Evolutionary conservation across 2,329 filamentous ascomycete genomes (phyloP), one percentile per base, ranked within the genome.

Genomic region (Microcyclosporella mali): DNA sequence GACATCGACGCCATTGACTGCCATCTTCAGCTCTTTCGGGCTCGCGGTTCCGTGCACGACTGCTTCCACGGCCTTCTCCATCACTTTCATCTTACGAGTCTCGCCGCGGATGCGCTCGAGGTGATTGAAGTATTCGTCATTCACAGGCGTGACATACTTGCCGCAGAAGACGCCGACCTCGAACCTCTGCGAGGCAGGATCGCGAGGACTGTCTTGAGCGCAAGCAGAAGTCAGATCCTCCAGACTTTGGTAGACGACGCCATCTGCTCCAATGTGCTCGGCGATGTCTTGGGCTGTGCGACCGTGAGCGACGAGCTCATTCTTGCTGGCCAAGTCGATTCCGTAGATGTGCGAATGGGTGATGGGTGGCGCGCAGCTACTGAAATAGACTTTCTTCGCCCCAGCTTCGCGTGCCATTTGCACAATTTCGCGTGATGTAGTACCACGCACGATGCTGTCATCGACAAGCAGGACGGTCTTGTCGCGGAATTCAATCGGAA

Each of bases 91-190:
- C 65, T 84, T 84, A 50, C 75, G 72, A 49, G 78, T 82, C 63
- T 86, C 81, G 35, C 83, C 84, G 40, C 86, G 75, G 14, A 88
- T 67, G 45, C 75, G 70, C 65, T 86, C 82, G 4, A 94, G 72
- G 57, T 88, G 85, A 52, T 86, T 79, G 55, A 95, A 92, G 68
- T 95, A 95, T 29, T 77, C 81, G 6, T 81, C 75, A 1, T 83
- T 78, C 1, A 95, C 84, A 0, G 80, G 79, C 0, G 90, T 95
- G 48, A 86, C 74, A 65, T 95, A 95, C 51, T 81, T 79, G 34
- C 90, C 90, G 59, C 82, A 88, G 70, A 97, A 95, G 7, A 95
- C 89, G 41, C 90, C 89, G 2, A 94, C 81, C 62, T 97, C 90
- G 53, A 95, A 95, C 42, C 82, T 72, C 50, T 77, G 70, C 7